These are phyloP conservation scores for Pythium dissotocum DNA, from an alignment of 352 stramenopile genomes.

Conservation along the genomic window DNA sequence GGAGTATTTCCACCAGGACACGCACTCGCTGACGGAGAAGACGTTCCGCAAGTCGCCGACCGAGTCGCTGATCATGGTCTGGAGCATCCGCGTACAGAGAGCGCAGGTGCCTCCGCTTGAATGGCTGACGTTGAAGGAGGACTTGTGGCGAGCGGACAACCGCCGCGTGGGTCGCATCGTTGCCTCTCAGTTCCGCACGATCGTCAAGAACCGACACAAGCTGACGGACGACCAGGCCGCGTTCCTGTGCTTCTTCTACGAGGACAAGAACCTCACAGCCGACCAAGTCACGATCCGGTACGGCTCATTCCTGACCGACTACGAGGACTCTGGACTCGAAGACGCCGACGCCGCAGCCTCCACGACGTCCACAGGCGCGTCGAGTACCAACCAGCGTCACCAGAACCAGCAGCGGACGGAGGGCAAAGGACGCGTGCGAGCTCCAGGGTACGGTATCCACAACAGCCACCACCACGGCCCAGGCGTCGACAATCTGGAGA, in stretches of 20 bases:
- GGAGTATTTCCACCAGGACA: slow-evolving; percentile 55
- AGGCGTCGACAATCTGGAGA: slow-evolving; percentile 13
- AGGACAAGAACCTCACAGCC: slow-evolving; percentile 60
- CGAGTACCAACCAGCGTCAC: slow-evolving; percentile 1
- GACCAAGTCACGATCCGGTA: slow-evolving; percentile 70
- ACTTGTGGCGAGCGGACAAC: slow-evolving; percentile 45
- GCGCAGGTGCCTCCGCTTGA: slow-evolving; percentile 38
- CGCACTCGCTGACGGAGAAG: slow-evolving; percentile 38
- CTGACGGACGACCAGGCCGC: slow-evolving; percentile 65
- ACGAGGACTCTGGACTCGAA: slow-evolving; percentile 65
- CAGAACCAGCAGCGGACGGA: slow-evolving; percentile 16
- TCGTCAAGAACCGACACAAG: slow-evolving; percentile 45
- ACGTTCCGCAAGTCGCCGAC: slow-evolving; percentile 59
- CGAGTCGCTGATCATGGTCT: slow-evolving; percentile 73
- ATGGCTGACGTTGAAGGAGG: slow-evolving; percentile 58
- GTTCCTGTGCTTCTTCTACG: slow-evolving; percentile 80
- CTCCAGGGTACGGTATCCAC: slow-evolving; percentile 28
- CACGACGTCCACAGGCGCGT: background rate
- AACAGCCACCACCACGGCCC: slow-evolving; percentile 22
- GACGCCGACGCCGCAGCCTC: slow-evolving; percentile 12
- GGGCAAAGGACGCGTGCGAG: slow-evolving; percentile 32
- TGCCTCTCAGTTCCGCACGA: slow-evolving; percentile 42
- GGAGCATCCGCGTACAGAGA: slow-evolving; percentile 61
- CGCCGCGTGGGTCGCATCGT: slow-evolving; percentile 56
- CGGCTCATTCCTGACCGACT: slow-evolving; percentile 71